phyloP scores from a whole-genome alignment of 495 filamentous ascomycete species.

The Penicillium maclennaniae region DNA sequence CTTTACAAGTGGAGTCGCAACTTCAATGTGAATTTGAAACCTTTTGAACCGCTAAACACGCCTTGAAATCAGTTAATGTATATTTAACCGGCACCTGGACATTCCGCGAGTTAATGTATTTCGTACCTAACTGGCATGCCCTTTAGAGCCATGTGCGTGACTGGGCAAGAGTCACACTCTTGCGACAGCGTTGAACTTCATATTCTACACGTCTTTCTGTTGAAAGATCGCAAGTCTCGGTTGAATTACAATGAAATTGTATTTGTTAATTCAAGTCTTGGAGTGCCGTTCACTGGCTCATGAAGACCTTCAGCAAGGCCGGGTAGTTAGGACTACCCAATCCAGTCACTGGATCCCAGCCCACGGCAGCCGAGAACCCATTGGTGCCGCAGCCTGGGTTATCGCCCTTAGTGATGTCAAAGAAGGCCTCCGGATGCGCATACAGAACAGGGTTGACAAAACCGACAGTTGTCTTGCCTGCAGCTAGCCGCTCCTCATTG shows the following conservation, averaged over 20 bases:
- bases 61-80: not conserved
- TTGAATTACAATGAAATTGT: no score
- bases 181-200: no score
- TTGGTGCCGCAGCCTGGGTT: slow-evolving; percentile 56
- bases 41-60: not conserved
- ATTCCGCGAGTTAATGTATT: not conserved
- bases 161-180: no score
- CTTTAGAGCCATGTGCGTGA: not conserved
- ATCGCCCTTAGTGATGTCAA: slow-evolving; percentile 57
- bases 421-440: slow-evolving; percentile 55
- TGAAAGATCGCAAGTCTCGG: no score
- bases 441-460: slow-evolving; percentile 62
- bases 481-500: slow-evolving; percentile 57
- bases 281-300: slow-evolving; percentile 16
- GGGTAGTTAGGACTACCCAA: slow-evolving; percentile 56
- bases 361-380: slow-evolving; percentile 50
- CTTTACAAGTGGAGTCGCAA: not conserved
- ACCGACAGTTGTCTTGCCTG: slow-evolving; percentile 54
- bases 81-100: not conserved
- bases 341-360: slow-evolving; percentile 65
- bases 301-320: slow-evolving; percentile 44
- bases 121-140: not conserved
- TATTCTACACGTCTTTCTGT: no score
- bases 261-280: not conserved
- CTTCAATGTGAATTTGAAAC: not conserved